Evolutionary conservation across 176 grass and related monocot species (phyloP).

Genomic region (Poa pratensis): DNA sequence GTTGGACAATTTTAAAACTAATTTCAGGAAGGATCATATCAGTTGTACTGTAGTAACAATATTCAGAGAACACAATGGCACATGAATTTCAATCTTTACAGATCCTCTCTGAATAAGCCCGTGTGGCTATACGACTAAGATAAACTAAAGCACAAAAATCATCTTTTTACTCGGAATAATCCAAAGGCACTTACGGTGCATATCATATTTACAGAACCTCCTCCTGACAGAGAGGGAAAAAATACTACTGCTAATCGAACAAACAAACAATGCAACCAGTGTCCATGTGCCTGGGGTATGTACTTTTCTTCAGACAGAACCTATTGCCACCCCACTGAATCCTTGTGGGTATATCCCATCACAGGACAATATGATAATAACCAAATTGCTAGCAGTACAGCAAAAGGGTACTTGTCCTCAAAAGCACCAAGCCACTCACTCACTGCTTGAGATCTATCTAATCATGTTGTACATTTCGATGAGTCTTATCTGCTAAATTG

Average conservation of each 20-base stretch:
- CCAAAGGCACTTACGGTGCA: slow-evolving; percentile 28
- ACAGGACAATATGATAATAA: slow-evolving; percentile 32
- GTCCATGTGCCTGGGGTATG: slow-evolving; percentile 49
- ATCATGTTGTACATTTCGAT: slow-evolving; percentile 39
- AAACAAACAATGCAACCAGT: slow-evolving; percentile 49
- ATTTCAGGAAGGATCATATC: not conserved
- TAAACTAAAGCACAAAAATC: not conserved
- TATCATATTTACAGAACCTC: slow-evolving; percentile 32
- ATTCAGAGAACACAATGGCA: not conserved
- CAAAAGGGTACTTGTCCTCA: slow-evolving; percentile 45
- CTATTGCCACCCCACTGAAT: slow-evolving; percentile 39
- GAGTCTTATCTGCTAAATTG: no score
- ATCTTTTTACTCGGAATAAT: slow-evolving; percentile 37
- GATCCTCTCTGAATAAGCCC: not conserved
- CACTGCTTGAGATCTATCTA: slow-evolving; percentile 47
- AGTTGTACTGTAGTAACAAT: not conserved
- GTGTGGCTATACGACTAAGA: not conserved
- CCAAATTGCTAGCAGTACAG: slow-evolving; percentile 38
- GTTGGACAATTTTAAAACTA: not conserved
- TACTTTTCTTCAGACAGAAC: slow-evolving; percentile 40
- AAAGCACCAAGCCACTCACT: slow-evolving; percentile 46
- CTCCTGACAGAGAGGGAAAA: slow-evolving; percentile 33
- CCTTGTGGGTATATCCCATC: slow-evolving; percentile 45
- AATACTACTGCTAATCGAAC: slow-evolving; percentile 25
- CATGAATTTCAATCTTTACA: not conserved